These are phyloP conservation scores for Thelonectria blattea DNA, from an alignment of 2,329 filamentous ascomycete species.

Conservation along the genomic window DNA sequence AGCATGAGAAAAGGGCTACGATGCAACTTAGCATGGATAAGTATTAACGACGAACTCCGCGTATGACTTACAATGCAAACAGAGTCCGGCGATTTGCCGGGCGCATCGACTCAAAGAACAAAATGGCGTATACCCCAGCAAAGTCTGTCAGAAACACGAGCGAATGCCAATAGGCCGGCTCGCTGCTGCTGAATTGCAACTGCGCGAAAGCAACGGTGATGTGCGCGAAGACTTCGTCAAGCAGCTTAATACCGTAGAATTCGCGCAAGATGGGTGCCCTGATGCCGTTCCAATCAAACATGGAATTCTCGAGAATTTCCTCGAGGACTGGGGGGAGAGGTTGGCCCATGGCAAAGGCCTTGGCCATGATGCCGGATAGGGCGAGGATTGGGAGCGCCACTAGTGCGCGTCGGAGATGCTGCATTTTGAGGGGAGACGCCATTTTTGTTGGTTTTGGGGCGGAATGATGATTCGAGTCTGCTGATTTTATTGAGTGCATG, in stretches of 20 bases:
- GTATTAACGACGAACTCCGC: not conserved
- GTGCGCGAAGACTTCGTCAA: slow-evolving; percentile 32
- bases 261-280: slow-evolving; percentile 19
- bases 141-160: slow-evolving; percentile 39
- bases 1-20: slow-evolving; percentile 26
- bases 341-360: slow-evolving; percentile 29
- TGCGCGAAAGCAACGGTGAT: slow-evolving; percentile 33
- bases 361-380: slow-evolving; percentile 28
- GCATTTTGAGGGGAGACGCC: slow-evolving; percentile 1
- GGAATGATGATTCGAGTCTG: no score
- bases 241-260: slow-evolving; percentile 30
- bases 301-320: slow-evolving; percentile 7
- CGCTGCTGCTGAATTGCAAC: slow-evolving; percentile 33
- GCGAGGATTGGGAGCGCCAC: slow-evolving; percentile 30
- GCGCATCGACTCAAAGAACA: slow-evolving; percentile 35
- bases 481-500: no score
- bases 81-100: slow-evolving; percentile 22
- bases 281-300: slow-evolving; percentile 14
- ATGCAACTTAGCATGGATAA: no score
- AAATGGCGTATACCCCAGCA: slow-evolving; percentile 36
- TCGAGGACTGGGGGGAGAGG: slow-evolving; percentile 24
- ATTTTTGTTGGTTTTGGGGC: not conserved
- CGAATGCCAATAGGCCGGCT: slow-evolving; percentile 36
- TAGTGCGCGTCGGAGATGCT: slow-evolving; percentile 24
- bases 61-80: slow-evolving; percentile 33